Evolutionary conservation across 345 rosid genomes (phyloP), one percentile per base, ranked within the genome.

Genomic region (Ceriops zippeliana): DNA sequence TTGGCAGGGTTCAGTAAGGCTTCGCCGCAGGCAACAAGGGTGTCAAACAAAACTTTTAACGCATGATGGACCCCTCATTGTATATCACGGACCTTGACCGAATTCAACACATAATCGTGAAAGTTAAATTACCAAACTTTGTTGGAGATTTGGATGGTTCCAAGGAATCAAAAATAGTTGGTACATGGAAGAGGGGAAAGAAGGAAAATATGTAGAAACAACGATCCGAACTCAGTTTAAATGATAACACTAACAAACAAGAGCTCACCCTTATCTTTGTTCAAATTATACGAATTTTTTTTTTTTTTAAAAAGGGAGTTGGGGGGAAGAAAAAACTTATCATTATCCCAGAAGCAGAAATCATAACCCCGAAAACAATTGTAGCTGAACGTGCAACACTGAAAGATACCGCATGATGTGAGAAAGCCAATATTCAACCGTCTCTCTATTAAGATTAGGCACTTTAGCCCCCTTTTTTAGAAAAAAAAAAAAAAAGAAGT

Each of bases 281-380:
- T 28, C 30, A 28, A 28, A 28, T 28, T 28, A 28, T 28, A 28
- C 2, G 3, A 28, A 28, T 24, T 24, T 24, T 24, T 24, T 24
- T 24, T 22, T 22, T 22, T 22, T n/a, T n/a, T n/a, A n/a, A n/a
- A n/a, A n/a, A n/a, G n/a, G n/a, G n/a, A n/a, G n/a, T n/a, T n/a
- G n/a, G 24, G 24, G 24, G 24, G 24, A 24, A 24, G 24, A 24
- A 30, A 30, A 30, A 30, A 30, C 73, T 63, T 74, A 19, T 63
- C 34, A 20, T 46, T 21, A 34, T 6, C 35, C 31, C 1, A 19
- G 21, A 65, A 69, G 3, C 16, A 63, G 62, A 69, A 52, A 62
- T 83, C 79, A 83, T 70, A 83, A 63, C 70, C 72, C 70, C 49
- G 1, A 82, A 67, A 42, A 73, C 76, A 69, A 82, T 47, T 6